Evolutionary conservation across 768 basidiomycete species (phyloP), one percentile per base, ranked within the genome.

Genomic region (Amanita fuliginea): DNA sequence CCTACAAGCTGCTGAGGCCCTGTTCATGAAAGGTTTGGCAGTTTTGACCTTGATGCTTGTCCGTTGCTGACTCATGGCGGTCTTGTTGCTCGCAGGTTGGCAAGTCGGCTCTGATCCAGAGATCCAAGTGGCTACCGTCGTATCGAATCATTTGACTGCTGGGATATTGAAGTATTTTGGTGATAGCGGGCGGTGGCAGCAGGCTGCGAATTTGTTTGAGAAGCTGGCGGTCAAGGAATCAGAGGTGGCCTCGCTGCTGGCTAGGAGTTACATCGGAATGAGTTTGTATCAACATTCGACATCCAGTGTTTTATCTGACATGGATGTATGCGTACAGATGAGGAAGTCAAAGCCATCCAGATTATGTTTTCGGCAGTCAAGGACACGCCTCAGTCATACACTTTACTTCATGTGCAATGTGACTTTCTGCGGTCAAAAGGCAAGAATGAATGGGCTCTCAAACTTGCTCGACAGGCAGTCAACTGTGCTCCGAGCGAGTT

Each of bases 401-500:
- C 93, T 6, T 76, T 97, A 9, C 77, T 98, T 22, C 96, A 98
- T 60, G 86, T 80, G 2, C 95, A 99, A 64, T 91, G 89, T 60
- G 94, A 97, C 62, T 94, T 97, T 61, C 71, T 99, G 28, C 80
- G 89, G 0, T 79, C 80, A 0, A 97, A 97, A 60, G 85, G 83
- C 43, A 84, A 83, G 59, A 62, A 72, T 33, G 86, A 86, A 26
- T 97, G 91, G 90, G 94, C 94, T 0, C 73, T 94, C 51, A 86
- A 90, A 60, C 70, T 99, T 33, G 95, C 95, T 0, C 78, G 80
- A 54, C 90, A 97, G 60, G 96, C 96, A 0, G 96, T 98, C 61
- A 97, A 97, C 56, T 95, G 93, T 56, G 96, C 96, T 0, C 96
- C 96, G 5, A 93, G 89, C 69, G 96, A 99, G 64, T 98, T 99